These are phyloP conservation scores for Dactylonectria estremocensis DNA, from an alignment of 2,329 filamentous ascomycete species.

Conservation along the genomic window DNA sequence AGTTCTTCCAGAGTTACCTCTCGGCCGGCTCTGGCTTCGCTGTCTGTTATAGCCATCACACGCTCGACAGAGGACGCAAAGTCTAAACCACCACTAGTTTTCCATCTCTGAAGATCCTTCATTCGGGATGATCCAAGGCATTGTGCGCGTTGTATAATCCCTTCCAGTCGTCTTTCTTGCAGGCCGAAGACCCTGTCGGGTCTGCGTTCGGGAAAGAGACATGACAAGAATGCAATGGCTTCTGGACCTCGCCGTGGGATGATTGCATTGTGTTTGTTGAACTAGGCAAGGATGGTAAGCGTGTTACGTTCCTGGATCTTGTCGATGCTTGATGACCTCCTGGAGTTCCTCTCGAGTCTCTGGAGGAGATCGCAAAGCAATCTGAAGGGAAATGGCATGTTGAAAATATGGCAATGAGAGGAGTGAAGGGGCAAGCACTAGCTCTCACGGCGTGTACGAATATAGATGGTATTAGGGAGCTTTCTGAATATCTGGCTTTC, in stretches of 20 bases:
- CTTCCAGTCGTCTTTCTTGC: conserved; percentile 70
- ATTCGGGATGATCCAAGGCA: conserved; percentile 70
- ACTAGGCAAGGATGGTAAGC: conserved; percentile 71
- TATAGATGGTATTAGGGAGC: no score
- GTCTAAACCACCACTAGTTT: no score
- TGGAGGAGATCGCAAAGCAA: background rate
- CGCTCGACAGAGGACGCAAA: no score
- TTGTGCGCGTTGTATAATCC: conserved; percentile 74
- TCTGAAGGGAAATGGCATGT: background rate
- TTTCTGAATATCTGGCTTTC: no score
- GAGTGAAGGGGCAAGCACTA: background rate
- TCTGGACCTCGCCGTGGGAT: conserved; percentile 62
- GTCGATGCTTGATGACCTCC: background rate
- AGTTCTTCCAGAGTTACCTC: no score
- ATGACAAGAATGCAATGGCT: conserved; percentile 74
- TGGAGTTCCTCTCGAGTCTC: background rate
- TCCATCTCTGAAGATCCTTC: no score
- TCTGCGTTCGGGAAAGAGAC: conserved; percentile 78
- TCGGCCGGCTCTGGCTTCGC: no score
- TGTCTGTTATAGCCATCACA: no score
- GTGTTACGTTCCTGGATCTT: conserved; percentile 46
- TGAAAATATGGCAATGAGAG: background rate
- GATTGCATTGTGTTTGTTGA: conserved; percentile 72
- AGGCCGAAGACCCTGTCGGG: conserved; percentile 81
- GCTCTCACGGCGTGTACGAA: no score